These are phyloP conservation scores for Funneliformis caledonium DNA, from an alignment of 371 early-diverging fungal species.

Conservation along the genomic window DNA sequence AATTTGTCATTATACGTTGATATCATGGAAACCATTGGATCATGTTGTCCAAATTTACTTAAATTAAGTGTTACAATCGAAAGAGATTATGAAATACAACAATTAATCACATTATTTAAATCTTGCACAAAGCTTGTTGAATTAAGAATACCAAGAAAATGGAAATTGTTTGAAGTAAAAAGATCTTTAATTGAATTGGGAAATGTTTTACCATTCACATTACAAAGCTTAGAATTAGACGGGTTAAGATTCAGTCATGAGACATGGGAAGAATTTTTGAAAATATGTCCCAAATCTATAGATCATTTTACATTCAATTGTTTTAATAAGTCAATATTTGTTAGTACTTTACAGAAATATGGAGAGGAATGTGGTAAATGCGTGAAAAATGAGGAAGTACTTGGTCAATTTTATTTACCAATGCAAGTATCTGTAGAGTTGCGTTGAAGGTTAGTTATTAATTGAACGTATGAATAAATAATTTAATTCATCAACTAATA, in stretches of 20 bases:
- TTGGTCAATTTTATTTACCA: neutral
- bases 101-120: constrained; percentile 15
- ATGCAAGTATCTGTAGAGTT: neutral
- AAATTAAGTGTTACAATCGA: constrained; percentile 9
- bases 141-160: constrained; percentile 14
- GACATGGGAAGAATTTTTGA: constrained; percentile 8
- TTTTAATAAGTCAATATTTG: neutral
- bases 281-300: constrained; percentile 6
- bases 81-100: neutral
- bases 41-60: neutral
- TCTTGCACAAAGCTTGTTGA: constrained; percentile 9
- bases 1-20: neutral
- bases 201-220: neutral
- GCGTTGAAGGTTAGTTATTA: no score
- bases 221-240: constrained; percentile 3
- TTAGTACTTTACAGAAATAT: neutral
- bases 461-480: no score
- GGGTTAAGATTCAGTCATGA: neutral
- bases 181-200: constrained; percentile 12
- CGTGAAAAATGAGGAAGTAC: neutral
- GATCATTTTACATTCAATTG: constrained; percentile 15
- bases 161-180: neutral
- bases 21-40: constrained; percentile 18
- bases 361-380: neutral
- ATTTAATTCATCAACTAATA: no score